A percentile compares a stretch with the other conserved stretches of the same genome.
These are phyloP conservation scores for Lineolata rhizophorae DNA, from an alignment of 495 filamentous ascomycete genomes.

Conservation along the genomic window DNA sequence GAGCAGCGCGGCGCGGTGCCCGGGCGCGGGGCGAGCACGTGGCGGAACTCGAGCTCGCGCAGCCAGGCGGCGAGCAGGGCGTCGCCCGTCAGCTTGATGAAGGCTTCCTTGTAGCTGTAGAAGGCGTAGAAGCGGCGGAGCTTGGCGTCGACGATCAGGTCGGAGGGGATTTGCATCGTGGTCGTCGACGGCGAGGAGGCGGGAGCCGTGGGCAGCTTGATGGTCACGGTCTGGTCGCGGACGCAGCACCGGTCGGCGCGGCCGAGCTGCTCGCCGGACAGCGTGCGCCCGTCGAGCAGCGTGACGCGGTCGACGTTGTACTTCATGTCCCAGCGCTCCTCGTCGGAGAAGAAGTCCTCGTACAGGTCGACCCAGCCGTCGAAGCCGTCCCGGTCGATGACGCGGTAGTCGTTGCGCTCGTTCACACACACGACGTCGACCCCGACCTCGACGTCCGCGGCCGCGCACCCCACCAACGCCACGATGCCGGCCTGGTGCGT, in stretches of 20 bases:
- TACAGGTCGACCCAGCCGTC: constrained; percentile 53
- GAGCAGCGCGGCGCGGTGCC: constrained; percentile 14
- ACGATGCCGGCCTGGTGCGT: constrained; percentile 72
- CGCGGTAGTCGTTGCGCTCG: background rate
- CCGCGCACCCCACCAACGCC: constrained; percentile 34
- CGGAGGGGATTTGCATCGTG: constrained; percentile 13
- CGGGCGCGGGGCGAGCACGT: constrained; percentile 33
- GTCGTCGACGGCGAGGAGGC: no score
- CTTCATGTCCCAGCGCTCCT: constrained; percentile 36
- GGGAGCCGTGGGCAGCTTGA: no score
- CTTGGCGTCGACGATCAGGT: constrained; percentile 28
- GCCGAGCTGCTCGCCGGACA: constrained; percentile 14
- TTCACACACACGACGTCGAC: constrained; percentile 34
- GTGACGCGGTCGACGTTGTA: constrained; percentile 17
- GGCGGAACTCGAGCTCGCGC: constrained; percentile 39
- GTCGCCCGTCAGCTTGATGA: constrained; percentile 84
- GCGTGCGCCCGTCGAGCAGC: constrained; percentile 14
- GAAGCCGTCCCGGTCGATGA: constrained; percentile 29
- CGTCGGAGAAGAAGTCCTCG: constrained; percentile 46
- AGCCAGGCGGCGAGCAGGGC: constrained; percentile 68
- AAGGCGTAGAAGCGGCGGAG: constrained; percentile 67
- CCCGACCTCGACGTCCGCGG: no score
- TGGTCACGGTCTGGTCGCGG: constrained; percentile 10
- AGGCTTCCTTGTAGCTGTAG: constrained; percentile 80
- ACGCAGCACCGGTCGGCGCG: constrained; percentile 13